These are phyloP conservation scores for Penicillium sp. DNA, from an alignment of 2,329 filamentous ascomycete genomes.

Conservation along the genomic window DNA sequence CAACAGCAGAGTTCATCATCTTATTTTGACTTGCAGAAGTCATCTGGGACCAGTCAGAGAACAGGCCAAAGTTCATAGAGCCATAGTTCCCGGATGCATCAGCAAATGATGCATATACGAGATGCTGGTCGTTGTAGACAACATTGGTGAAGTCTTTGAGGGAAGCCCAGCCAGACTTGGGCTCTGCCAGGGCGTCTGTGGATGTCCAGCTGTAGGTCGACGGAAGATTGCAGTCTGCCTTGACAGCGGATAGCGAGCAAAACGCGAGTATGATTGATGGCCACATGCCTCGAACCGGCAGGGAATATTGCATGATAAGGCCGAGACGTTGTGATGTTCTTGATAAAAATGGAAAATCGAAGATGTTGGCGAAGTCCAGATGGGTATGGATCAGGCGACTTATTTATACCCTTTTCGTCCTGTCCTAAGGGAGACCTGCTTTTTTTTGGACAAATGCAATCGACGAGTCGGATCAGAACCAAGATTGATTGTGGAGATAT, in stretches of 20 bases:
- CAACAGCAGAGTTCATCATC: constrained; percentile 53
- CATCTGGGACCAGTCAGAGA: constrained; percentile 57
- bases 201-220: constrained; percentile 61
- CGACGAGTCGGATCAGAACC: no score
- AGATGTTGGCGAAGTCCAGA: no score
- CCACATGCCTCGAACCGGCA: not conserved
- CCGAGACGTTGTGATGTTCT: no score
- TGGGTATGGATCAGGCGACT: no score
- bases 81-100: constrained; percentile 51
- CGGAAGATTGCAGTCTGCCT: constrained; percentile 43
- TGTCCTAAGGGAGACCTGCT: no score
- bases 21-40: constrained; percentile 52
- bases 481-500: no score
- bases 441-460: no score
- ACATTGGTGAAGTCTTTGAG: constrained; percentile 65
- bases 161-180: constrained; percentile 56
- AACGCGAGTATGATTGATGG: not conserved
- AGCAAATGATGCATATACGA: constrained; percentile 61
- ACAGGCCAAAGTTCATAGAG: constrained; percentile 60
- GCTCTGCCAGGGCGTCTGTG: constrained; percentile 52
- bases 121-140: constrained; percentile 58
- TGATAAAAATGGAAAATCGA: no score
- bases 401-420: no score
- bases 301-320: no score
- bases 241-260: not conserved